Evolutionary conservation across 371 early-diverging fungal species (phyloP), one percentile per base, ranked within the genome.

Genomic region (Saksenaea vasiformis): DNA sequence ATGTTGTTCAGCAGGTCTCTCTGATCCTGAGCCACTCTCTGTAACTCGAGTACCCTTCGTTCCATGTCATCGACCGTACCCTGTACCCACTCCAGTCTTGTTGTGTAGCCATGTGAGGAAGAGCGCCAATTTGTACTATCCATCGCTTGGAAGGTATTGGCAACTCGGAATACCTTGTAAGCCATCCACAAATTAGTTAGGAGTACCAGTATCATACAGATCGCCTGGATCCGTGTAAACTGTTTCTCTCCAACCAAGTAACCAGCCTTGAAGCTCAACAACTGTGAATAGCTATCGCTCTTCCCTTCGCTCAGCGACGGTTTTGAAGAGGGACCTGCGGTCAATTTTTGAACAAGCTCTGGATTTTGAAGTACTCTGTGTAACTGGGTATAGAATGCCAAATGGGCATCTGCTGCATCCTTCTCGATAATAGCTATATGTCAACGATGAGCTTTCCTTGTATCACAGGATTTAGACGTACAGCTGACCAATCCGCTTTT

Each of bases 401-500:
- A 7, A 22, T 47, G 24, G 5, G 17, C 51, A 22, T 47, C 51
- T 10, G 51, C 22, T 9, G 24, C 51, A 17, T 22, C 51, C 22
- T 47, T 47, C 22, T 47, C 51, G 24, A 47, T 47, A 47, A 47
- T 47, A 22, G 51, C 51, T 47, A 47, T 47, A 26, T 47, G 17
- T 47, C 3, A n/a, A 22, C 17, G 22, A 22, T 47, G 5, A 47
- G 51, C 17, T 7, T 22, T 22, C 17, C 8, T 8, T 47, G 10
- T 47, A 22, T 17, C 22, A 10, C 10, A 3, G 10, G 10, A 3
- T 17, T 19, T 47, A 7, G 11, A 47, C 51, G 9, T 47, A 47
- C 51, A 47, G 51, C 51, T 47, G 51, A 47, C 51, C 51, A 47
- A 22, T 19, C 51, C 51, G 51, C 51, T 22, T 76, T 90, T 90